Percentiles rank a stretch among this genome's conserved stretches.
Evolutionary conservation across 805 yeast genomes (phyloP).

Genomic region (Komagataella pseudopastoris): DNA sequence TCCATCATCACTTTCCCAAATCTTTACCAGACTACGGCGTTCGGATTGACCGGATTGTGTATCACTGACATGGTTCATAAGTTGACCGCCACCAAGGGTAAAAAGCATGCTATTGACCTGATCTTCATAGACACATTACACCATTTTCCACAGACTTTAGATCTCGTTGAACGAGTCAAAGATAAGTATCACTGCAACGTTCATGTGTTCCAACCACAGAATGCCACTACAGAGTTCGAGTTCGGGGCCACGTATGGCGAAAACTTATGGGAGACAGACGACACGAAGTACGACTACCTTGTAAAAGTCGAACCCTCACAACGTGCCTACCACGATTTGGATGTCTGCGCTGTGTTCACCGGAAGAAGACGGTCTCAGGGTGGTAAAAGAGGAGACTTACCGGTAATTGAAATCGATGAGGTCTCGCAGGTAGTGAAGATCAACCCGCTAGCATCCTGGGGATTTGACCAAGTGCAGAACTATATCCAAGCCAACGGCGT

Average conservation of each 20-base stretch:
- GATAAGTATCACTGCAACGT: constrained; percentile 43
- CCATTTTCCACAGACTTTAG: constrained; percentile 90
- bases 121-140: constrained; percentile 84
- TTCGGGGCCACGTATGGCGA: constrained; percentile 63
- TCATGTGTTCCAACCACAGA: constrained; percentile 57
- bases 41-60: constrained; percentile 85
- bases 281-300: constrained; percentile 65
- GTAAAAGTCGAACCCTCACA: constrained; percentile 90
- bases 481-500: constrained; percentile 63
- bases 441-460: constrained; percentile 82
- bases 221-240: constrained; percentile 39
- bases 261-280: constrained; percentile 73
- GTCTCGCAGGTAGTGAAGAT: constrained; percentile 65
- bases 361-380: constrained; percentile 91
- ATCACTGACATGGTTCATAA: constrained; percentile 72
- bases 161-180: constrained; percentile 48
- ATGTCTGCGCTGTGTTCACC: constrained; percentile 77
- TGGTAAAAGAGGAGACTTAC: constrained; percentile 58
- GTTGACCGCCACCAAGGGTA: constrained; percentile 15
- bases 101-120: constrained; percentile 42
- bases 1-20: constrained; percentile 71
- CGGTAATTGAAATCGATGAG: constrained; percentile 65
- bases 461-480: constrained; percentile 51
- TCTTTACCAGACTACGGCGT: constrained; percentile 85
- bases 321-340: constrained; percentile 63